A percentile compares a stretch with the other conserved stretches of the same genome.
These are phyloP conservation scores for Termitomyces sp. DNA, from an alignment of 768 basidiomycete genomes.

Conservation along the genomic window DNA sequence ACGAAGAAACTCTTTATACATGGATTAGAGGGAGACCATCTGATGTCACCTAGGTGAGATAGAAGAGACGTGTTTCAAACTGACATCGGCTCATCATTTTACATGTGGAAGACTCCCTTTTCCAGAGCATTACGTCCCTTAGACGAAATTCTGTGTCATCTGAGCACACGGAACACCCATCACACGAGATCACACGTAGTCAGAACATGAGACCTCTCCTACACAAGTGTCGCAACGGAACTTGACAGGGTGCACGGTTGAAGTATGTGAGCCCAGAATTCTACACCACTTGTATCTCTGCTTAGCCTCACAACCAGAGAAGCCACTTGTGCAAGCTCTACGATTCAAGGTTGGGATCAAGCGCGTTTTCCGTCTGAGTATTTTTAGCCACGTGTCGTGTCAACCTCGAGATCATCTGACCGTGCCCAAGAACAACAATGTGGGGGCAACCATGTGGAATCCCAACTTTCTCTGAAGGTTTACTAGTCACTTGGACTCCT, in stretches of 20 bases:
- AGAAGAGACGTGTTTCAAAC: too few relatives aligned
- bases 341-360: neutral
- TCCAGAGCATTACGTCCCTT: too few relatives aligned
- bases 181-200: too few relatives aligned
- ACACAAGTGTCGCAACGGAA: neutral
- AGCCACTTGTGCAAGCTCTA: neutral
- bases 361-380: too few relatives aligned
- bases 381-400: neutral
- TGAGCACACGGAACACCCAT: neutral
- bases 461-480: neutral
- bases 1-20: too few relatives aligned
- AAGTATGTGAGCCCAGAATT: neutral
- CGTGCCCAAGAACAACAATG: neutral
- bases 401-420: slow-evolving; percentile 10
- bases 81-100: too few relatives aligned
- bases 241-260: too few relatives aligned
- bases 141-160: neutral
- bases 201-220: neutral
- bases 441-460: neutral
- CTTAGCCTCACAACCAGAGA: neutral
- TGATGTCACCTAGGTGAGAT: too few relatives aligned
- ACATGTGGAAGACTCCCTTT: too few relatives aligned
- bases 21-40: too few relatives aligned
- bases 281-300: neutral
- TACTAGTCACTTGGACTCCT: neutral